phyloP scores from a whole-genome alignment of 1,139 yeast species.

The Sugiyamaella pinicola region DNA sequence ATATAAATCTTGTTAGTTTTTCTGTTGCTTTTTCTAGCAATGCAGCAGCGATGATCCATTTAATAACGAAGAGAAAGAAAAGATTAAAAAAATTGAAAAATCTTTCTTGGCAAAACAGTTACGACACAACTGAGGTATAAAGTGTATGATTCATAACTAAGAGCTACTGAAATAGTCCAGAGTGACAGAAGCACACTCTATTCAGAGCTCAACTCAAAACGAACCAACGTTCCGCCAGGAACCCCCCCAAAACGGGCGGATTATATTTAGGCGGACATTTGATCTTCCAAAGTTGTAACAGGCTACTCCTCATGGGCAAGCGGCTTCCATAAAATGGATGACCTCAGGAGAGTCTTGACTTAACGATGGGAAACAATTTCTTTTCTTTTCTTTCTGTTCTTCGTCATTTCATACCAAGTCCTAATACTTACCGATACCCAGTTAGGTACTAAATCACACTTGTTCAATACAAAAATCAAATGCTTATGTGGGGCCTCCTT shows the following conservation, averaged over 20 bases:
- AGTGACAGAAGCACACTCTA: conserved; percentile 16
- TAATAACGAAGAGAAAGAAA: neutral
- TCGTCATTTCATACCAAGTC: neutral
- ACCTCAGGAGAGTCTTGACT: conserved; percentile 46
- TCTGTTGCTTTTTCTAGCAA: neutral
- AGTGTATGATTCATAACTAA: conserved; percentile 47
- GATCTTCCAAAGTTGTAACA: conserved; percentile 97
- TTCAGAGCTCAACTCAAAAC: conserved; percentile 49
- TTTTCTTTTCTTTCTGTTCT: neutral
- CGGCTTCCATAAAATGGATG: conserved; percentile 34
- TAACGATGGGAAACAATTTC: conserved; percentile 42
- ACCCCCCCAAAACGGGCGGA: conserved; percentile 53
- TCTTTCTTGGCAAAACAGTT: conserved; percentile 21
- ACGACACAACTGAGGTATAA: conserved; percentile 25
- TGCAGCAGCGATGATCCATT: too few relatives aligned
- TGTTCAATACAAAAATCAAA: conserved; percentile 88
- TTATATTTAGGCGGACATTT: conserved; percentile 58
- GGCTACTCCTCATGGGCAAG: conserved; percentile 49
- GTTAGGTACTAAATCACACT: conserved; percentile 97
- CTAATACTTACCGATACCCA: conserved; percentile 96
- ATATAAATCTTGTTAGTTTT: conserved; percentile 29
- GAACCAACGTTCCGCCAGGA: conserved; percentile 50
- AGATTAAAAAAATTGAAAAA: conserved; percentile 16
- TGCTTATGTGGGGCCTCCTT: conserved; percentile 98
- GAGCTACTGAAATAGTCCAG: conserved; percentile 36